Percentiles rank a stretch among this genome's conserved stretches.
These are phyloP conservation scores for Lathyrus tuberosus DNA, from an alignment of 306 rosid species.

Conservation along the genomic window DNA sequence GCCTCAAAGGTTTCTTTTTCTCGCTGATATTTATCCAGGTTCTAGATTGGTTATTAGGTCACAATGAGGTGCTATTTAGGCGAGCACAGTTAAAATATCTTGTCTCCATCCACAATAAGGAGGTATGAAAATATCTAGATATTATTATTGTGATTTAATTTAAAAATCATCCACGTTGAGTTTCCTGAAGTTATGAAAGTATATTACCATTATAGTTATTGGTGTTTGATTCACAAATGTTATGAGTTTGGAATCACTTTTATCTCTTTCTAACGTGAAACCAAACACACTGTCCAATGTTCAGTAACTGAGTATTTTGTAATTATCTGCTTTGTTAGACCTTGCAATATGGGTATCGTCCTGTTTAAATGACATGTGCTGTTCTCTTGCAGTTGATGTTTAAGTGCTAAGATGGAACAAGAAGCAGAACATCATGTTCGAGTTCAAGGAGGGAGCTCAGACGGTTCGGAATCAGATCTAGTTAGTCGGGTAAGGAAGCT, in stretches of 20 bases:
- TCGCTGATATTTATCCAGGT: conserved; percentile 56
- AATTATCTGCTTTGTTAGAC: too few species aligned
- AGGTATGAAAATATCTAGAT: conserved; percentile 52
- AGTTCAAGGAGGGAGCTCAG: conserved; percentile 41
- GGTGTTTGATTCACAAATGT: conserved; percentile 10
- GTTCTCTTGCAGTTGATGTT: conserved; percentile 20
- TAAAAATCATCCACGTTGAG: conserved; percentile 21
- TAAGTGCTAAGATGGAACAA: conserved; percentile 42
- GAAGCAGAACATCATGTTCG: conserved; percentile 35
- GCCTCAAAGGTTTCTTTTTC: conserved; percentile 14
- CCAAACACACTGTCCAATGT: too few species aligned
- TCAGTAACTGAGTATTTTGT: too few species aligned
- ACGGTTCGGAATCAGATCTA: conserved; percentile 5
- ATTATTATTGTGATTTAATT: not conserved
- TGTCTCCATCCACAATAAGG: conserved; percentile 87
- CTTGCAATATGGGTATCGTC: not conserved
- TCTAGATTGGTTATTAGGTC: conserved; percentile 80
- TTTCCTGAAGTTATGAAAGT: conserved; percentile 21
- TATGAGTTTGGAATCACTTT: too few species aligned
- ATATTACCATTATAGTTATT: not conserved
- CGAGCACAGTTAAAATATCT: conserved; percentile 95
- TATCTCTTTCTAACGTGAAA: too few species aligned
- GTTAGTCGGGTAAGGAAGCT: conserved; percentile 54
- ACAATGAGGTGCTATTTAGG: conserved; percentile 86
- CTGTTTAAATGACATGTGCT: not conserved